A percentile compares a stretch with the other conserved stretches of the same genome.
Conservation (phyloP, 2,329 filamentous ascomycete genomes). For the Aspergillus alliaceus region DNA sequence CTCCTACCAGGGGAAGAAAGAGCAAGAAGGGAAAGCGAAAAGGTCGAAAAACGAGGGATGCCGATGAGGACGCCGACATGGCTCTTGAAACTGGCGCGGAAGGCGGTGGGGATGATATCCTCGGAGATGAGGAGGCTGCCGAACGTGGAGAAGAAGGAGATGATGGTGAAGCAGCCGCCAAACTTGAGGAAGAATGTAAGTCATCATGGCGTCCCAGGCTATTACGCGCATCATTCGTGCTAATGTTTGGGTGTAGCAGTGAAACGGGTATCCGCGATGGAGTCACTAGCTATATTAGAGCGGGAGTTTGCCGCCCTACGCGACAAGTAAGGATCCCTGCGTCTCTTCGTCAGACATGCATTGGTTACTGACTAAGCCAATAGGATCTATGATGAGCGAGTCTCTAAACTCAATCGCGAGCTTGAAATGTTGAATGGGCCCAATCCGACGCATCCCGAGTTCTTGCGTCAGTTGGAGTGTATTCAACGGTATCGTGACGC, state of each 20-base stretch:
- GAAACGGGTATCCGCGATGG: constrained; percentile 76
- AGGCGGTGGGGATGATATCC: constrained; percentile 48
- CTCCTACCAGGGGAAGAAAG: constrained; percentile 39
- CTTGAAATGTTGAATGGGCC: constrained; percentile 60
- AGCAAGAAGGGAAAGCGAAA: constrained; percentile 49
- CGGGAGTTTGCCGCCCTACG: constrained; percentile 84
- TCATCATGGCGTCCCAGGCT: constrained; percentile 8
- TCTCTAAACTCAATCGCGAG: constrained; percentile 74
- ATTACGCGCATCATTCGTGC: neutral
- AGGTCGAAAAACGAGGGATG: constrained; percentile 42
- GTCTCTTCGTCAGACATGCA: neutral
- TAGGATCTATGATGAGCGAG: constrained; percentile 84
- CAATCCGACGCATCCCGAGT: constrained; percentile 78
- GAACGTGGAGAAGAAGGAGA: constrained; percentile 47
- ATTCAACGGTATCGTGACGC: constrained; percentile 79
- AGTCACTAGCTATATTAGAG: constrained; percentile 77
- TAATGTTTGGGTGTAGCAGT: constrained; percentile 57
- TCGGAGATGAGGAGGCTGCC: constrained; percentile 51
- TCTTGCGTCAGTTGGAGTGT: constrained; percentile 83
- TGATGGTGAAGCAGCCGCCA: constrained; percentile 46
- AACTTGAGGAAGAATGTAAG: constrained; percentile 54
- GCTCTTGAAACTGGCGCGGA: constrained; percentile 42
- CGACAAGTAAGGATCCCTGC: constrained; percentile 50
- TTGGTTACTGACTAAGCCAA: neutral
- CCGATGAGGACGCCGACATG: constrained; percentile 39